Evolutionary conservation across 345 rosid genomes (phyloP), one percentile per base, ranked within the genome.

Genomic region (Salix koriyanagi): DNA sequence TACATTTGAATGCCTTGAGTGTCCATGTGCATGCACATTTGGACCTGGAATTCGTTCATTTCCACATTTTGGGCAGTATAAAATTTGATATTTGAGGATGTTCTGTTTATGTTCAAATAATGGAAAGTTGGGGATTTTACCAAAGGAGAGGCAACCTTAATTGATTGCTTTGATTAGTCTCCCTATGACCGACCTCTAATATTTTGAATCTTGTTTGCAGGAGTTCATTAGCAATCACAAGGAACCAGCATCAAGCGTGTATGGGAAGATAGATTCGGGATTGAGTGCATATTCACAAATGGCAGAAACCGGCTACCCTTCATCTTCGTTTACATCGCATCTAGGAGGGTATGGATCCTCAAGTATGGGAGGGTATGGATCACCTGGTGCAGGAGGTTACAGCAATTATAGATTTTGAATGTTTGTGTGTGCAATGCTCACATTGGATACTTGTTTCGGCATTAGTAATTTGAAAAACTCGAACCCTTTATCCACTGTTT

Each of bases 241-340:
- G 71, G 87, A 84, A 72, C 72, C 81, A 39, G 26, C 81, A 2
- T n/a, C 82, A 36, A 69, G 78, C 67, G 7, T 72, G 26, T 78
- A 76, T 16, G 78, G 77, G 77, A 84, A 81, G 50, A 64, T 73
- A 14, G 87, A 84, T 14, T 0, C 82, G 1, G 84, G 82, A 34
- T 46, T 39, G 21, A 67, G 71, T 58, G 32, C 82, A 26, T 81
- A 81, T 76, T 65, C 87, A 23, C 84, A 81, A 48, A 65, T 70
- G 64, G 58, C 77, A 19, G 87, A 84, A 18, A 73, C 68, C 23
- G 62, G 41, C 34, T 84, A 81, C 64, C 73, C 71, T 28, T 54
- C 87, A 67, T 60, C 83, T 23, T 76, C 73, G 3, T 54, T 65
- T 44, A 39, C 68, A 9, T 76, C 79, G 2, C 72, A 75, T 52